Conservation (phyloP, 2,329 filamentous ascomycete species). For the Neonectria coccinea region DNA sequence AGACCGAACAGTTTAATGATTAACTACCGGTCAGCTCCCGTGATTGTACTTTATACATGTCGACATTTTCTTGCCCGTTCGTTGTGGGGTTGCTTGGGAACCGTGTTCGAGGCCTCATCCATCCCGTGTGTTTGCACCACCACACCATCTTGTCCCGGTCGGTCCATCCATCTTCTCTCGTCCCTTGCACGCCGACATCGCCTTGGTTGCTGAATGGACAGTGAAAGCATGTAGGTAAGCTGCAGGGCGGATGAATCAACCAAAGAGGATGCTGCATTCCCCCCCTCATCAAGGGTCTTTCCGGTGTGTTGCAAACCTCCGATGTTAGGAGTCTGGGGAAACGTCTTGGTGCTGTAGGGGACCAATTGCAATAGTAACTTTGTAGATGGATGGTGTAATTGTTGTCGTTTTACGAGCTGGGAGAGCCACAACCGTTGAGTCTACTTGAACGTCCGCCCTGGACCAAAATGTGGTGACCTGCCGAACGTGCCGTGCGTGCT, state of each 20-base stretch:
- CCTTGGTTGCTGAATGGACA: conserved; percentile 25
- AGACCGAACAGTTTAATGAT: conserved; percentile 3
- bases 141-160: conserved; percentile 14
- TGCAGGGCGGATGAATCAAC: conserved; percentile 16
- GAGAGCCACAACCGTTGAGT: not conserved
- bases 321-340: conserved; percentile 9
- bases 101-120: not conserved
- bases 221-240: conserved; percentile 5
- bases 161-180: conserved; percentile 8
- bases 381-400: conserved; percentile 5
- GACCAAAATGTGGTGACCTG: too few species aligned
- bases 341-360: not conserved
- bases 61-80: not conserved
- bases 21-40: conserved; percentile 10
- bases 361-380: conserved; percentile 11
- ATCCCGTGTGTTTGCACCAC: not conserved
- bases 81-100: not conserved
- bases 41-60: not conserved
- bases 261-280: conserved; percentile 21
- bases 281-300: conserved; percentile 12
- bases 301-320: not conserved
- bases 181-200: conserved; percentile 29
- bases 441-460: not conserved
- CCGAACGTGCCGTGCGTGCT: not conserved
- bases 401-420: conserved; percentile 12